Conservation (phyloP, 176 grass and related monocot species). For the Areca catechu region DNA sequence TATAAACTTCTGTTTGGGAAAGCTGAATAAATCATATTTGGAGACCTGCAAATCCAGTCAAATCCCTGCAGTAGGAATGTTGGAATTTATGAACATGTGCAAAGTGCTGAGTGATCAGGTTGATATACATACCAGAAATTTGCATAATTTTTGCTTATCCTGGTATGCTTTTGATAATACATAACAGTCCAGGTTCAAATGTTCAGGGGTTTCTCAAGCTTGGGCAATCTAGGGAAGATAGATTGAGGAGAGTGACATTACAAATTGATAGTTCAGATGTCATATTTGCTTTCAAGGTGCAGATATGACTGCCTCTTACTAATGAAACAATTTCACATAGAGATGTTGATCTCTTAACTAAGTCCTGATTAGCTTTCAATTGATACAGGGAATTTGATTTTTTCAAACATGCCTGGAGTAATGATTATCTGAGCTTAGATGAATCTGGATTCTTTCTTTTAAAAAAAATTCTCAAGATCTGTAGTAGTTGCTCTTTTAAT, state of each 20-base stretch:
- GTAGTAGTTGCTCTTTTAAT: too few species aligned
- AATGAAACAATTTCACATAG: too few species aligned
- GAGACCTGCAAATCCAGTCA: slow-evolving; percentile 83
- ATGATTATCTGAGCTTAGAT: not conserved
- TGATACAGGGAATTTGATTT: slow-evolving; percentile 64
- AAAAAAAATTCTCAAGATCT: too few species aligned
- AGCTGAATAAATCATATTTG: slow-evolving; percentile 80
- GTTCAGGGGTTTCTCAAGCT: slow-evolving; percentile 68
- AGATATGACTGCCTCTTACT: too few species aligned
- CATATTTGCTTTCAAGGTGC: slow-evolving; percentile 75
- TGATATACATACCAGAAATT: not conserved
- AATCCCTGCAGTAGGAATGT: slow-evolving; percentile 59
- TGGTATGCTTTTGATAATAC: too few species aligned
- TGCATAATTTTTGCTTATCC: too few species aligned
- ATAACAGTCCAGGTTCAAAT: slow-evolving; percentile 10
- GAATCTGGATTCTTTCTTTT: too few species aligned
- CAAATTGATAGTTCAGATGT: slow-evolving; percentile 83
- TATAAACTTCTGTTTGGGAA: slow-evolving; percentile 6
- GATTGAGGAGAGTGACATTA: slow-evolving; percentile 54
- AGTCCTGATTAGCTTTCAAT: not conserved
- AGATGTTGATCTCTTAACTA: too few species aligned
- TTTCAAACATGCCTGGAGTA: slow-evolving; percentile 54
- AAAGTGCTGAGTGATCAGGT: slow-evolving; percentile 86
- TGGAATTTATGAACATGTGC: slow-evolving; percentile 87
- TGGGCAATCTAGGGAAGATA: slow-evolving; percentile 62